Conservation (phyloP, 2,329 filamentous ascomycete genomes). For the Colletotrichum sp. region DNA sequence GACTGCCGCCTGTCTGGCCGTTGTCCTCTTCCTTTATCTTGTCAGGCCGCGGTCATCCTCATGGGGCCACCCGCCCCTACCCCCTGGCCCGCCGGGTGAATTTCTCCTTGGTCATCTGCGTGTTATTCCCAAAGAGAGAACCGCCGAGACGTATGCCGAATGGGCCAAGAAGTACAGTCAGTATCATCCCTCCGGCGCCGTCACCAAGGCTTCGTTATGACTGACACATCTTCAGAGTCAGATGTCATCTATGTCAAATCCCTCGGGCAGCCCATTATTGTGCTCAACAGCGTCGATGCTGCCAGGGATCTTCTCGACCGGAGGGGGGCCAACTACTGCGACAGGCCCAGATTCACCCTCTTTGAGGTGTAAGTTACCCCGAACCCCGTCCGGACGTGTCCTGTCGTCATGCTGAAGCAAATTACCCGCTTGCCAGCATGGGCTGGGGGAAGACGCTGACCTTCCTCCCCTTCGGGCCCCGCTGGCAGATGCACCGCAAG, state of each 20-base stretch:
- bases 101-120: conserved; percentile 41
- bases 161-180: conserved; percentile 59
- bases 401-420: neutral
- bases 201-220: neutral
- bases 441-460: conserved; percentile 52
- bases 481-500: conserved; percentile 48
- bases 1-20: neutral
- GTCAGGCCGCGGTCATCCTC: conserved; percentile 1
- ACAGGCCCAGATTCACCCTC: conserved; percentile 49
- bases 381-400: neutral
- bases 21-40: conserved; percentile 1
- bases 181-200: neutral
- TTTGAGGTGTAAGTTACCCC: conserved; percentile 34
- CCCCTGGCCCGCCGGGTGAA: conserved; percentile 23
- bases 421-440: conserved; percentile 31
- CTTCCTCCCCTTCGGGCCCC: conserved; percentile 47
- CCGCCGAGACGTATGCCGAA: conserved; percentile 19
- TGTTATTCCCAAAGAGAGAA: conserved; percentile 34
- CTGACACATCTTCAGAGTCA: conserved; percentile 20
- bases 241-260: conserved; percentile 35
- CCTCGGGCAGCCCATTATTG: conserved; percentile 39
- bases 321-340: conserved; percentile 47
- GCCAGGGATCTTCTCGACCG: conserved; percentile 51
- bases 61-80: conserved; percentile 12
- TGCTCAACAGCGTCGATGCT: conserved; percentile 47